These are phyloP conservation scores for Starmerella scarabaei DNA, from an alignment of 805 yeast species.

Conservation along the genomic window DNA sequence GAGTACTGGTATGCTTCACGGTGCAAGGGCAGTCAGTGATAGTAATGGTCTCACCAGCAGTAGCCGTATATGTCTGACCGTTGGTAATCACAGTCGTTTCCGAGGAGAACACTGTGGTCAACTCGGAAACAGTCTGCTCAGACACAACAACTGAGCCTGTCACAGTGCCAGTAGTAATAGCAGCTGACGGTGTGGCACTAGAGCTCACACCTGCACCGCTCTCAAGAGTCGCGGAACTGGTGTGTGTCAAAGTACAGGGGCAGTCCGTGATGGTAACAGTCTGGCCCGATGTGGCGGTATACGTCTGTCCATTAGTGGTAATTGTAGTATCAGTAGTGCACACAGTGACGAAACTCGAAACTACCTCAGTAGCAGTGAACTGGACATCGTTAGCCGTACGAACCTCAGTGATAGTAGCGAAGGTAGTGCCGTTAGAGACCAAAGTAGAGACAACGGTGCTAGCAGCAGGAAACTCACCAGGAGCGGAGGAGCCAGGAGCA, in stretches of 20 bases:
- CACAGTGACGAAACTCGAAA: neutral
- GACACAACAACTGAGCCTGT: too few relatives aligned
- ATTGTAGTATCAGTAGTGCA: conserved; percentile 1
- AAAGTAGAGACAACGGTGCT: neutral
- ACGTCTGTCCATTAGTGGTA: conserved; percentile 8
- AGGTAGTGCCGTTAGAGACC: too few relatives aligned
- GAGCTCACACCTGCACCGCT: too few relatives aligned
- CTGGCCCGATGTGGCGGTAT: conserved; percentile 6
- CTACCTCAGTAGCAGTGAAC: too few relatives aligned
- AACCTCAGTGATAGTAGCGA: too few relatives aligned
- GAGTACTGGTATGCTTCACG: too few relatives aligned
- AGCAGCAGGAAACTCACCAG: neutral
- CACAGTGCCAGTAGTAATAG: too few relatives aligned
- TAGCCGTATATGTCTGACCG: conserved; percentile 16
- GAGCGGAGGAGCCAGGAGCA: neutral
- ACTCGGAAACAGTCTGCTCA: neutral
- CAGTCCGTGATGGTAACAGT: conserved; percentile 10
- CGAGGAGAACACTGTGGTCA: conserved; percentile 10
- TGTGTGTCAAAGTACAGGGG: conserved; percentile 12
- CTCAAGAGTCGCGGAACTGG: too few relatives aligned
- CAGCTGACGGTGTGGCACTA: too few relatives aligned
- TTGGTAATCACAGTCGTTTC: conserved; percentile 10
- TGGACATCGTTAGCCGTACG: too few relatives aligned
- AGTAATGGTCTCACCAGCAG: conserved; percentile 11
- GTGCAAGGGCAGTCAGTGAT: too few relatives aligned